phyloP scores from a whole-genome alignment of 345 rosid species.

The Eucalyptus tenuipes region DNA sequence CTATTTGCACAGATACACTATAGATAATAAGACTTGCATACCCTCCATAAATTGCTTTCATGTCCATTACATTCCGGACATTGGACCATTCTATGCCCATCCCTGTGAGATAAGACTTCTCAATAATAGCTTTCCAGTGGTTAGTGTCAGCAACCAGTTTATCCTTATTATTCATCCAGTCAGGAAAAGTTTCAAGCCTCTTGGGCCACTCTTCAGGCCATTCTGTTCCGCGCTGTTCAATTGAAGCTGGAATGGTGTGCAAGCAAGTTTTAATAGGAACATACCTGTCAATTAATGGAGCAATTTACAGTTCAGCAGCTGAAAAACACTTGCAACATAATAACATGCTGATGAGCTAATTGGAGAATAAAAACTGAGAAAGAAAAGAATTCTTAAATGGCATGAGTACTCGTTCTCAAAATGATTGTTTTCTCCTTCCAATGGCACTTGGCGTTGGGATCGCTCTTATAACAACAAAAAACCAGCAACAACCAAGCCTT shows the following conservation, averaged over 20 bases:
- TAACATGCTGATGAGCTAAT: background rate
- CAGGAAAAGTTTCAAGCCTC: constrained; percentile 91
- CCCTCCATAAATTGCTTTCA: constrained; percentile 97
- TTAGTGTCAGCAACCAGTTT: constrained; percentile 42
- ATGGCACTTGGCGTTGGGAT: background rate
- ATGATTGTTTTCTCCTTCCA: background rate
- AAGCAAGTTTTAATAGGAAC: constrained; percentile 67
- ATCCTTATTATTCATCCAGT: constrained; percentile 70
- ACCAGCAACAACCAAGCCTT: background rate
- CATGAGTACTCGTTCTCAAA: background rate
- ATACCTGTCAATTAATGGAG: constrained; percentile 38
- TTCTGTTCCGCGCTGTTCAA: constrained; percentile 85
- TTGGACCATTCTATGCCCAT: constrained; percentile 83
- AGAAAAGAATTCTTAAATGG: background rate
- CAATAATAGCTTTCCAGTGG: constrained; percentile 71
- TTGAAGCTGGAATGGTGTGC: constrained; percentile 66
- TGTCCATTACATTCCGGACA: constrained; percentile 82
- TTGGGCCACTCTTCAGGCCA: constrained; percentile 99
- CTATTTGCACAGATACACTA: background rate
- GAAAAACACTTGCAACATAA: background rate
- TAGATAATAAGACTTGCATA: constrained; percentile 2
- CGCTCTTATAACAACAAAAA: background rate
- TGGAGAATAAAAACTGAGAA: background rate
- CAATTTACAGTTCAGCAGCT: background rate
- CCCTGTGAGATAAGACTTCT: constrained; percentile 77